phyloP scores from a whole-genome alignment of 352 stramenopile genomes.

The Phytophthora parvispora region DNA sequence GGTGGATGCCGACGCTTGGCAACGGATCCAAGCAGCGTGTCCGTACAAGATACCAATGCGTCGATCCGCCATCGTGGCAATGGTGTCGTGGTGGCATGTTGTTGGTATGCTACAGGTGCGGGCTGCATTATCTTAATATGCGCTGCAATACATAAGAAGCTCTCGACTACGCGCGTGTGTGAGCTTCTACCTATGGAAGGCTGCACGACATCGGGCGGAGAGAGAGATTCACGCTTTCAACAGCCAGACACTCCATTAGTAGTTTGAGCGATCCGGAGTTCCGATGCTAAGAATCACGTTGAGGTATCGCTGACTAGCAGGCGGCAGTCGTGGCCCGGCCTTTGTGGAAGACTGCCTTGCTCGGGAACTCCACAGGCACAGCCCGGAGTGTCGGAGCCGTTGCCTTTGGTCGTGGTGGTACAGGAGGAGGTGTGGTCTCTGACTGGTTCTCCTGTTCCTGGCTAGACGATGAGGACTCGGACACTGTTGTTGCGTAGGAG shows the following conservation, averaged over 20 bases:
- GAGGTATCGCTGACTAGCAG: slow-evolving; percentile 14
- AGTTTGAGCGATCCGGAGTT: slow-evolving; percentile 13
- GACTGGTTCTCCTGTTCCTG: slow-evolving; percentile 9
- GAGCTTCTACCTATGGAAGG: background rate
- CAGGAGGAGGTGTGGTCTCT: background rate
- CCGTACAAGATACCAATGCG: slow-evolving; percentile 19
- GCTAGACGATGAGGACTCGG: slow-evolving; percentile 22
- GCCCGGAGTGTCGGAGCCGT: slow-evolving; percentile 29
- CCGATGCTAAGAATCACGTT: slow-evolving; percentile 17
- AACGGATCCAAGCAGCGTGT: slow-evolving; percentile 2
- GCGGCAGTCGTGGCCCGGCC: slow-evolving; percentile 19
- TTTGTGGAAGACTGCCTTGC: slow-evolving; percentile 41
- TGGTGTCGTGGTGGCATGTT: slow-evolving; percentile 3
- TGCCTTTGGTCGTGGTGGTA: slow-evolving; percentile 5
- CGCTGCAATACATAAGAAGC: background rate
- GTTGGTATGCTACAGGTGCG: slow-evolving; percentile 7
- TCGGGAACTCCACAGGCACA: slow-evolving; percentile 38
- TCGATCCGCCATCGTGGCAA: background rate
- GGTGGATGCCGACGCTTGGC: background rate
- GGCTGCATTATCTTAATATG: slow-evolving; percentile 20
- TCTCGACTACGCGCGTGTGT: slow-evolving; percentile 2
- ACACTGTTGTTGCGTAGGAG: slow-evolving; percentile 5
- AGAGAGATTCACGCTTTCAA: slow-evolving; percentile 5
- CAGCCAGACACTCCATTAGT: slow-evolving; percentile 6
- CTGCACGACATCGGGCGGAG: background rate